Base-by-base conservation (phyloP, 352 stramenopile genomes). In the Elongisporangium anandrum region DNA sequence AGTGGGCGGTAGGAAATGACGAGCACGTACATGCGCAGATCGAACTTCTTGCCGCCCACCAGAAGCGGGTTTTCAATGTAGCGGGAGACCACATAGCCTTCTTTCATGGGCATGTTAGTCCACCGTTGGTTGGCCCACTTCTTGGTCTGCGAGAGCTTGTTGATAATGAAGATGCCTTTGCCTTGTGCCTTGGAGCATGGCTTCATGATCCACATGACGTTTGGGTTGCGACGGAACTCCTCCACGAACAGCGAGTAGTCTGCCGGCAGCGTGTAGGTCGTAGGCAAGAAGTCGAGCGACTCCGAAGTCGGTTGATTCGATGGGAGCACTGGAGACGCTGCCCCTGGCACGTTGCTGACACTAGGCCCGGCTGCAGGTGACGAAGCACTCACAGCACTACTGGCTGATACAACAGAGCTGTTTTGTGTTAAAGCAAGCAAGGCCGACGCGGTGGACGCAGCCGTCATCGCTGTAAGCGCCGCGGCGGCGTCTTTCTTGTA, bases 141-240 rank as follows among this genome's bases (percentile, higher is more conserved):
- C 61, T 94, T 96, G 52, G 92, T 93, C 64, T 98, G 92, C 3
- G 87, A 90, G 12, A 97, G 77, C 52, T 97, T 97, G 60, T 95
- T 97, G 57, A 98, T 88, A 63, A 98, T 94, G 65, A 97, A 98
- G 47, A 98, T 97, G 23, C 92, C 90, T 60, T 96, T 96, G 19
- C 92, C 92, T 70, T 98, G 92, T 0, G 90, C 89, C 17, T 83
- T 76, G 16, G 84, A 94, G 22, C 83, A 95, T 1, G 92, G 92
- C 56, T 98, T 98, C 92, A 98, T 98, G 67, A 98, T 98, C 92
- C 92, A 98, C 82, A 93, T 94, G 17, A 72, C 71, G 70, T 93
- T 88, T 15, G 84, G 85, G 56, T 89, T 95, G 39, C 81, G 83
- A 20, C 82, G 78, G 38, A 94, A 94, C 64, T 92, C 84, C 62